Percentiles rank a stretch among this genome's conserved stretches.
These are phyloP conservation scores for Phialophora chinensis DNA, from an alignment of 2,329 filamentous ascomycete species.

Conservation along the genomic window DNA sequence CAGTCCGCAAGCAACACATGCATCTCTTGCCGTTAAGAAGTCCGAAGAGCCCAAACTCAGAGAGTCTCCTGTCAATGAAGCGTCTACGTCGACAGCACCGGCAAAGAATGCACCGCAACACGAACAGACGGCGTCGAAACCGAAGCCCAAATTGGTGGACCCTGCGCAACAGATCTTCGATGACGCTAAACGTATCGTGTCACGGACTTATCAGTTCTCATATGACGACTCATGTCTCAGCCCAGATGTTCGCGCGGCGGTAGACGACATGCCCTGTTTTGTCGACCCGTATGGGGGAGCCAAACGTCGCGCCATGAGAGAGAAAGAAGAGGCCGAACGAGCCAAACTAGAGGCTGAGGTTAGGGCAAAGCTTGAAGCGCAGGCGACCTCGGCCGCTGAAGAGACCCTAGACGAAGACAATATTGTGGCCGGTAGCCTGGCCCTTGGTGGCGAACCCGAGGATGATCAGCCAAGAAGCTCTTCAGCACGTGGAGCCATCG, in stretches of 20 bases:
- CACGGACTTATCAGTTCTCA: conserved; percentile 58
- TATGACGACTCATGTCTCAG: conserved; percentile 57
- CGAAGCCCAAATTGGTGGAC: conserved; percentile 37
- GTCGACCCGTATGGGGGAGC: conserved; percentile 83
- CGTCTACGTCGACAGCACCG: conserved; percentile 23
- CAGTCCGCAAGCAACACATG: conserved; percentile 70
- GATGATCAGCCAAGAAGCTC: conserved; percentile 59
- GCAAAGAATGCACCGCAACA: conserved; percentile 37
- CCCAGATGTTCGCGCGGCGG: conserved; percentile 57
- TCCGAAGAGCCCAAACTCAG: conserved; percentile 44
- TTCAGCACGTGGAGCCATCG: conserved; percentile 64
- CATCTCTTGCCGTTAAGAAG: conserved; percentile 49
- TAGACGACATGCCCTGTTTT: conserved; percentile 71
- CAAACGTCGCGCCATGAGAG: conserved; percentile 77
- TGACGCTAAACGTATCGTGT: conserved; percentile 54
- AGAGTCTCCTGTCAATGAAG: conserved; percentile 28
- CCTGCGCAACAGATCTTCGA: conserved; percentile 42
- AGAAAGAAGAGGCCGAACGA: conserved; percentile 69
- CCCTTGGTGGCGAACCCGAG: conserved; percentile 91
- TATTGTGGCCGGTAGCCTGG: conserved; percentile 81
- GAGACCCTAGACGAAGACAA: conserved; percentile 70
- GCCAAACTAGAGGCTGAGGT: conserved; percentile 60
- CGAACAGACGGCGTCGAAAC: conserved; percentile 41
- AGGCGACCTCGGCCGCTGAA: conserved; percentile 42
- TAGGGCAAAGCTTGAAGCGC: conserved; percentile 58